Conservation (phyloP, 164 flowering plant genomes). For the Tetrastigma voinierianum region DNA sequence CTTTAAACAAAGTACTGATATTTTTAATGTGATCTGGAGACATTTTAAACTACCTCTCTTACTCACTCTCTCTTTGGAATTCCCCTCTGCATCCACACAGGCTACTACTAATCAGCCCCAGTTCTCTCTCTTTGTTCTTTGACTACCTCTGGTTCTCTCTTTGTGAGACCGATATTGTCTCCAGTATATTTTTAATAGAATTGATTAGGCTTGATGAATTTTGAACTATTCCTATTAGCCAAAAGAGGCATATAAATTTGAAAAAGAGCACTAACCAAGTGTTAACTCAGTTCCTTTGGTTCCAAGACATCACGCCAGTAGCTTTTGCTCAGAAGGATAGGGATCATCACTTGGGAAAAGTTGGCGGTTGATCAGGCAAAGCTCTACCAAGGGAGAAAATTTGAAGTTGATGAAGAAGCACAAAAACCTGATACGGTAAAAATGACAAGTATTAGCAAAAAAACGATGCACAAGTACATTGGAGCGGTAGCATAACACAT, state of each 20-base stretch:
- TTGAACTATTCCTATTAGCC: too few species aligned
- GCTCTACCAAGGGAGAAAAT: constrained; percentile 61
- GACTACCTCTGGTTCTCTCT: too few species aligned
- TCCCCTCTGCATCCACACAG: too few species aligned
- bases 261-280: constrained; percentile 52
- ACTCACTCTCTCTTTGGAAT: too few species aligned
- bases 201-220: too few species aligned
- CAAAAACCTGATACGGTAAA: constrained; percentile 58
- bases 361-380: constrained; percentile 81
- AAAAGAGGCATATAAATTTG: not conserved
- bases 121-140: too few species aligned
- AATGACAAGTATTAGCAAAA: constrained; percentile 7
- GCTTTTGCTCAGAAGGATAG: constrained; percentile 57
- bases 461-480: not conserved
- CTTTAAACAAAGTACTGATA: too few species aligned
- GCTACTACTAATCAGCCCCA: too few species aligned
- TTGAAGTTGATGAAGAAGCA: constrained; percentile 84
- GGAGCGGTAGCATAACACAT: not conserved
- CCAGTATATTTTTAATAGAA: too few species aligned
- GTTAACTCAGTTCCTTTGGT: constrained; percentile 76
- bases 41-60: too few species aligned
- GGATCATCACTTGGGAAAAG: constrained; percentile 35
- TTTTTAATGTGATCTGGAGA: too few species aligned
- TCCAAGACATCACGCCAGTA: constrained; percentile 55
- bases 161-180: too few species aligned